Percentiles rank a stretch among this genome's conserved stretches.
Evolutionary conservation across 177 flowering plant species (phyloP).

Genomic region (Vitis hybrid): DNA sequence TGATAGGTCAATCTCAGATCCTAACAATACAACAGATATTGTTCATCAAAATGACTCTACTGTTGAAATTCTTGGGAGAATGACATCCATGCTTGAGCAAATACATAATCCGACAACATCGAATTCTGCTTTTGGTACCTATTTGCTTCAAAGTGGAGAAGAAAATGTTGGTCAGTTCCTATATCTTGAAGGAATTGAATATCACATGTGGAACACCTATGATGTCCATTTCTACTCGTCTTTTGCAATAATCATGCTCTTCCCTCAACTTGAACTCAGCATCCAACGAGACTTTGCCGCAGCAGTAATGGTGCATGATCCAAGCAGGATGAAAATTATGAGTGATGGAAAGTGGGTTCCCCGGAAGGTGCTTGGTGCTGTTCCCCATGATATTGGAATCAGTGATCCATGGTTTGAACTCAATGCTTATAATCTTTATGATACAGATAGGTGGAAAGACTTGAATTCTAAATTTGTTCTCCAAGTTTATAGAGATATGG

Average conservation of each 20-base stretch:
- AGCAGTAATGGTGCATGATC: constrained; percentile 87
- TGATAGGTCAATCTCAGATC: constrained; percentile 25
- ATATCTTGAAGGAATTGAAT: constrained; percentile 78
- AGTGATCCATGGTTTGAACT: constrained; percentile 82
- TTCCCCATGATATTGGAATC: constrained; percentile 85
- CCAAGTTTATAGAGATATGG: constrained; percentile 75
- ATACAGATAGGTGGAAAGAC: constrained; percentile 79
- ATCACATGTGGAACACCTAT: constrained; percentile 85
- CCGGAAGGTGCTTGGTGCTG: constrained; percentile 80
- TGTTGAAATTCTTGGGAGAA: constrained; percentile 57
- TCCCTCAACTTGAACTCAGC: constrained; percentile 82
- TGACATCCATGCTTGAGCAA: constrained; percentile 61
- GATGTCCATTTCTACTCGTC: constrained; percentile 93
- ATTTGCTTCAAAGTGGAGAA: constrained; percentile 60
- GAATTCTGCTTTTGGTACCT: constrained; percentile 57
- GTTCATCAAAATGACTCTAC: constrained; percentile 42
- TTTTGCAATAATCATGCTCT: constrained; percentile 61
- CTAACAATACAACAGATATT: background rate
- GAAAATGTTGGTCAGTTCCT: constrained; percentile 83
- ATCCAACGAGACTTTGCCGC: constrained; percentile 89
- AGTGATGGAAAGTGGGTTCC: constrained; percentile 55
- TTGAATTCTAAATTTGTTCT: constrained; percentile 80
- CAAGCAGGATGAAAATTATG: constrained; percentile 45
- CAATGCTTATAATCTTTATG: constrained; percentile 57
- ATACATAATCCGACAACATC: constrained; percentile 36